Evolutionary conservation across 2,329 filamentous ascomycete genomes (phyloP), one percentile per base, ranked within the genome.

Genomic region (Emergomyces pasteurianus): DNA sequence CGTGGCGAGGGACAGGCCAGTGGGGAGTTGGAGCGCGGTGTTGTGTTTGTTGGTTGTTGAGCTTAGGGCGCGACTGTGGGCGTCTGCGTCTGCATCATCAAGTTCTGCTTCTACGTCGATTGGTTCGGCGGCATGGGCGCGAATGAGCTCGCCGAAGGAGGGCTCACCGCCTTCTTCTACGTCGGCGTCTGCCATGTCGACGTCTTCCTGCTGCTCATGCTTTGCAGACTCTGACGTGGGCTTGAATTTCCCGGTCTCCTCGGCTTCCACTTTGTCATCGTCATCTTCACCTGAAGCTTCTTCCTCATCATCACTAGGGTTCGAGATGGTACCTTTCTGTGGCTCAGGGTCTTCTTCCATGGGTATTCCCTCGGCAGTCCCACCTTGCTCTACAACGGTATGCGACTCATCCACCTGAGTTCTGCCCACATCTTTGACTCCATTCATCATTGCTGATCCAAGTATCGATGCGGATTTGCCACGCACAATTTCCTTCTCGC

Each of bases 111-210:
- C 74, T 14, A 96, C 89, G 66, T 95, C 89, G 68, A 96, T 87
- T 57, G 87, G 83, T 65, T 88, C 86, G 62, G 85, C 81, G 61
- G 86, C 84, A 66, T 84, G 80, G 54, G 81, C 82, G 65, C 86
- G 87, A 49, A 95, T 80, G 53, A 95, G 83, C 71, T 97, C 92
- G 67, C 91, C 92, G 72, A 97, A 95, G 0, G 90, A 89, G 2
- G 90, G 88, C 65, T 83, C 82, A 23, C 69, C 76, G 21, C 68
- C 68, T 60, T 72, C 73, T 46, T 79, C 78, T 47, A 76, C 78
- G 46, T 74, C 71, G 7, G 68, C 72, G 9, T 73, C 74, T 14
- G 74, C 68, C 65, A 72, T 74, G 18, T 66, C 66, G 57, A 67
- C 61, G 61, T 75, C 74, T 9, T 69, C 70, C 26, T 67, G 66